These are phyloP conservation scores for Coemansia sp. DNA, from an alignment of 192 early-diverging fungal genomes.

Conservation along the genomic window DNA sequence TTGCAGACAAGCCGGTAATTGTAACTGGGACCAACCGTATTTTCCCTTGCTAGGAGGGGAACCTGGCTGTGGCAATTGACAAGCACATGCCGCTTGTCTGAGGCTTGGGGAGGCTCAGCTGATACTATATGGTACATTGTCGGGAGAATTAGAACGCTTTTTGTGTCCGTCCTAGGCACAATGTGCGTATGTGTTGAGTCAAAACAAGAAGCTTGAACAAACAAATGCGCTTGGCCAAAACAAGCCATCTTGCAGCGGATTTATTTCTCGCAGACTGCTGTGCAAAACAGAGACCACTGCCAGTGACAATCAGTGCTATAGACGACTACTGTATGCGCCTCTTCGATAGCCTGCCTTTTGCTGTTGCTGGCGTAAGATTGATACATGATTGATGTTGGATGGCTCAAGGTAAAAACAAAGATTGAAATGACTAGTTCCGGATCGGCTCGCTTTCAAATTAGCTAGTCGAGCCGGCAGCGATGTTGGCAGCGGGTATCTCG, in stretches of 20 bases:
- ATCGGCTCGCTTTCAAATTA: not conserved
- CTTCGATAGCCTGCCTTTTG: not conserved
- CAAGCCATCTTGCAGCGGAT: not conserved
- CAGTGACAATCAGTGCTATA: not conserved
- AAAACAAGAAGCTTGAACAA: not conserved
- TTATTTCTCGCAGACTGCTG: not conserved
- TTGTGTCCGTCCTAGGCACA: not conserved
- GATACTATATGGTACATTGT: not conserved
- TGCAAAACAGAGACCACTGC: not conserved
- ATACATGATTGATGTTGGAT: slow-evolving; percentile 2
- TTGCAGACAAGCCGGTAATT: not conserved
- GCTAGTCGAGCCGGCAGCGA: not conserved
- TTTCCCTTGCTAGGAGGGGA: not conserved
- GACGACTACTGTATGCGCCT: not conserved
- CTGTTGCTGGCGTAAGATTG: not conserved
- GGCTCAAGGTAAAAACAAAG: not conserved
- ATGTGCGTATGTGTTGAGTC: not conserved
- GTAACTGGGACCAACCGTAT: not conserved
- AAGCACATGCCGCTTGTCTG: not conserved
- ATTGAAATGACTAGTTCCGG: not conserved
- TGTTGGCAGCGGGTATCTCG: not conserved
- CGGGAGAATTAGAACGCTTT: not conserved
- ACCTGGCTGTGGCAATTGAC: not conserved
- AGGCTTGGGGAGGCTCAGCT: slow-evolving; percentile 1
- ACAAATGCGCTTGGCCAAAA: too few relatives aligned